Evolutionary conservation across 805 yeast species (phyloP).

Genomic region (Candida railenensis): DNA sequence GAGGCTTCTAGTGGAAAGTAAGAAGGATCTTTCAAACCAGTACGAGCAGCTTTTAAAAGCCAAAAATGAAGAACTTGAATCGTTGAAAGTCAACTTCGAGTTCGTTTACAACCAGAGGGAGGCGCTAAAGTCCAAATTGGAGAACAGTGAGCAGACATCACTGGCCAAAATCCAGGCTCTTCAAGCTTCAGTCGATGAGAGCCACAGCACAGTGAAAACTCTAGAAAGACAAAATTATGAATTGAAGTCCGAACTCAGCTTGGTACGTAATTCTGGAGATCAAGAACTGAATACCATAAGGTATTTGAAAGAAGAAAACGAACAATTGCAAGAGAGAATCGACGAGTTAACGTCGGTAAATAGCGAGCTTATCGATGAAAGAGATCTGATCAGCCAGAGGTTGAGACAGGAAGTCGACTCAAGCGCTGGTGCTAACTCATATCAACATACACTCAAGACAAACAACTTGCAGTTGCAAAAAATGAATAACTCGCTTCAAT

Average conservation of each 20-base stretch:
- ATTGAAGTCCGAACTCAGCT: slow-evolving; percentile 16
- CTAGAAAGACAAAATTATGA: slow-evolving; percentile 10
- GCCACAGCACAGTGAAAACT: slow-evolving; percentile 1
- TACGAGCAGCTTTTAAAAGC: slow-evolving; percentile 27
- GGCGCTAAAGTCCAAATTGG: slow-evolving; percentile 28
- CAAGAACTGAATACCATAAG: slow-evolving; percentile 21
- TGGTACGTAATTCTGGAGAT: slow-evolving; percentile 21
- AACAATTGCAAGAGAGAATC: slow-evolving; percentile 39
- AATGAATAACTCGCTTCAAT: slow-evolving; percentile 50
- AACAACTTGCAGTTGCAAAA: slow-evolving; percentile 44
- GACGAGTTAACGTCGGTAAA: slow-evolving; percentile 24
- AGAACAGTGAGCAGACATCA: slow-evolving; percentile 27
- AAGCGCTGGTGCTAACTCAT: not conserved
- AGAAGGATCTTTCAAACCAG: slow-evolving; percentile 19
- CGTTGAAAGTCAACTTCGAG: slow-evolving; percentile 35
- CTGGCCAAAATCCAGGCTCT: not conserved
- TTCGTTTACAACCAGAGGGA: slow-evolving; percentile 33
- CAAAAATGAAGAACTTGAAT: slow-evolving; percentile 32
- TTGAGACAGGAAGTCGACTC: not conserved
- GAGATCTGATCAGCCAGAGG: slow-evolving; percentile 12
- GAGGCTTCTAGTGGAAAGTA: slow-evolving; percentile 26
- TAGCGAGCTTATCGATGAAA: slow-evolving; percentile 24
- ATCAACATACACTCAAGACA: slow-evolving; percentile 18
- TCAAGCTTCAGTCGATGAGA: slow-evolving; percentile 15
- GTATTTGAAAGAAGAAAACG: slow-evolving; percentile 31